phyloP scores from a whole-genome alignment of 2,329 filamentous ascomycete genomes.

The Epichloe hybrida region DNA sequence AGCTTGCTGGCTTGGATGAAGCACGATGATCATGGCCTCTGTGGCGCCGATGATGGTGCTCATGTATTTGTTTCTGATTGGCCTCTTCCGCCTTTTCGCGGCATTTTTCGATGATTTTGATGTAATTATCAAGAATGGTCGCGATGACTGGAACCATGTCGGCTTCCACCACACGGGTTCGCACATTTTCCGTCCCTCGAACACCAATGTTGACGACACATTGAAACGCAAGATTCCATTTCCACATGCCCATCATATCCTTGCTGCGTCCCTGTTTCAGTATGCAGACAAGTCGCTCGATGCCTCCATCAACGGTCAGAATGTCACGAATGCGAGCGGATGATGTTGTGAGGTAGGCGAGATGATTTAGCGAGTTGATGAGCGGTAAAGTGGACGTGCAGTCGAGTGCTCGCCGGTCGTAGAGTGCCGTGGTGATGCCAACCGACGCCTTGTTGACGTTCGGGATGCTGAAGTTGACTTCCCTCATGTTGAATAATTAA shows the following conservation, averaged over 20 bases:
- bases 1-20: constrained; percentile 31
- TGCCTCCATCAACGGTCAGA: constrained; percentile 93
- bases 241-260: constrained; percentile 99
- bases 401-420: constrained; percentile 92
- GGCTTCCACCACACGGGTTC: constrained; percentile 90
- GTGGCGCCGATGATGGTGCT: constrained; percentile 36
- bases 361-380: constrained; percentile 97
- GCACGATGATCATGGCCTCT: constrained; percentile 35
- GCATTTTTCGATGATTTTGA: constrained; percentile 87
- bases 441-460: constrained; percentile 99
- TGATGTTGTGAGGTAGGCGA: constrained; percentile 95
- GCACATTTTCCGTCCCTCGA: constrained; percentile 76
- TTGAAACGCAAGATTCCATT: constrained; percentile 98
- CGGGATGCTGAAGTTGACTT: constrained; percentile 98
- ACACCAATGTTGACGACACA: constrained; percentile 99
- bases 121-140: constrained; percentile 96
- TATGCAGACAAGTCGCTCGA: constrained; percentile 92
- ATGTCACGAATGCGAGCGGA: constrained; percentile 96
- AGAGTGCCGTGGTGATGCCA: constrained; percentile 95
- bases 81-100: constrained; percentile 75
- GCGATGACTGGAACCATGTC: constrained; percentile 99
- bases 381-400: constrained; percentile 88
- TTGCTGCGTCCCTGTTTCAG: constrained; percentile 94
- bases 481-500: constrained; percentile 60
- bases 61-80: constrained; percentile 54